phyloP scores from a whole-genome alignment of 2,329 filamentous ascomycete species.

The Pseudopyrenochaeta lycopersici region DNA sequence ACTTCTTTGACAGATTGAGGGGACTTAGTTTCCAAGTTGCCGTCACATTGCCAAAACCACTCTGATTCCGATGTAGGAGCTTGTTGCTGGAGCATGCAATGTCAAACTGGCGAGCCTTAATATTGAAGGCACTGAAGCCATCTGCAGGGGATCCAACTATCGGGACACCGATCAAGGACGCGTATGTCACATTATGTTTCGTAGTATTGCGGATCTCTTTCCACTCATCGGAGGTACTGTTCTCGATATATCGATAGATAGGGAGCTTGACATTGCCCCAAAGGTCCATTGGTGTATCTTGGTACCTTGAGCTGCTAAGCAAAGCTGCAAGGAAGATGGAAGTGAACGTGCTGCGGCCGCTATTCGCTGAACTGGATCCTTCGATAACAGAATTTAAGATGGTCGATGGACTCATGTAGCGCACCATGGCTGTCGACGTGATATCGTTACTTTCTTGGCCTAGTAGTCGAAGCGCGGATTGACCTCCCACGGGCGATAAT shows the following conservation, averaged over 20 bases:
- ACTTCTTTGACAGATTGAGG: not conserved
- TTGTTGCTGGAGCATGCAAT: slow-evolving; percentile 32
- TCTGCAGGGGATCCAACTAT: slow-evolving; percentile 13
- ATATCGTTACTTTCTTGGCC: slow-evolving; percentile 20
- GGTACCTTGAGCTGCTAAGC: slow-evolving; percentile 33
- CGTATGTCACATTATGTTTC: slow-evolving; percentile 27
- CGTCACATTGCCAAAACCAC: slow-evolving; percentile 11
- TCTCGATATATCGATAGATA: slow-evolving; percentile 28
- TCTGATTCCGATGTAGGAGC: slow-evolving; percentile 1
- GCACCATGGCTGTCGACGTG: slow-evolving; percentile 15
- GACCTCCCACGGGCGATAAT: slow-evolving; percentile 40
- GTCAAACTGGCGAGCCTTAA: slow-evolving; percentile 39
- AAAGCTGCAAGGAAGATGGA: slow-evolving; percentile 33
- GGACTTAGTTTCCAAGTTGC: slow-evolving; percentile 26
- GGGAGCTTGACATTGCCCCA: slow-evolving; percentile 43
- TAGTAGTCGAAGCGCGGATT: slow-evolving; percentile 39
- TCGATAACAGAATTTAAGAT: slow-evolving; percentile 15
- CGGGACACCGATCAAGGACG: slow-evolving; percentile 38
- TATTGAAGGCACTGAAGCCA: slow-evolving; percentile 25
- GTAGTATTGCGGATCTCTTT: slow-evolving; percentile 18
- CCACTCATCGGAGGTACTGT: slow-evolving; percentile 27
- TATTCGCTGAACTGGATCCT: slow-evolving; percentile 20
- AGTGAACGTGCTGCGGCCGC: slow-evolving; percentile 26
- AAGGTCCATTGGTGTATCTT: slow-evolving; percentile 31
- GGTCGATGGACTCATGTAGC: slow-evolving; percentile 29